Conservation (phyloP, 1,139 yeast genomes). For the Petasospora rhodanensis region DNA sequence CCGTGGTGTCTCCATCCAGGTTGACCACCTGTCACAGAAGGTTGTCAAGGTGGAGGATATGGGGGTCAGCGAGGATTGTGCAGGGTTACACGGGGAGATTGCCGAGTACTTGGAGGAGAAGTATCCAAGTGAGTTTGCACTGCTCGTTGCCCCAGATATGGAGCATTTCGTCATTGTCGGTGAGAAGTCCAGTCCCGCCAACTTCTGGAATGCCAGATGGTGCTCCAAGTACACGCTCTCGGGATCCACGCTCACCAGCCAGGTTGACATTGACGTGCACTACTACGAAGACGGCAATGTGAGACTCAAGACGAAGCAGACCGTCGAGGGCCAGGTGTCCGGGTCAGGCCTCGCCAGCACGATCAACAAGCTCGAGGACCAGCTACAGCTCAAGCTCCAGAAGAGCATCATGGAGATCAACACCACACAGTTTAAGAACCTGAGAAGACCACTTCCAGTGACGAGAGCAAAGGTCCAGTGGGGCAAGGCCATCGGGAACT, state of each 20-base stretch:
- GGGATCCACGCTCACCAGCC: slow-evolving; percentile 43
- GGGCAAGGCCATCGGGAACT: slow-evolving; percentile 91
- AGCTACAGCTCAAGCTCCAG: slow-evolving; percentile 56
- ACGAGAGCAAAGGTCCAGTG: slow-evolving; percentile 90
- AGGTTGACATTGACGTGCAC: slow-evolving; percentile 69
- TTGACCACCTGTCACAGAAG: slow-evolving; percentile 47
- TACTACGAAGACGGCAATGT: slow-evolving; percentile 97
- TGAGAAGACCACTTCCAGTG: slow-evolving; percentile 88
- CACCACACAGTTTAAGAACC: slow-evolving; percentile 73
- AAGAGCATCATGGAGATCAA: slow-evolving; percentile 67
- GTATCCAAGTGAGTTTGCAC: slow-evolving; percentile 40
- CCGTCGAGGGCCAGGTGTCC: slow-evolving; percentile 1
- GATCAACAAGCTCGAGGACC: slow-evolving; percentile 57
- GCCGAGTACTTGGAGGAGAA: slow-evolving; percentile 37
- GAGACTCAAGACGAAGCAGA: slow-evolving; percentile 42
- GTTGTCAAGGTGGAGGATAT: slow-evolving; percentile 50
- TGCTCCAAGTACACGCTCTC: slow-evolving; percentile 52
- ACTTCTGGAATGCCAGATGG: slow-evolving; percentile 93
- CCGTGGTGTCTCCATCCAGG: slow-evolving; percentile 48
- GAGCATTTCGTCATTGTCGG: slow-evolving; percentile 59
- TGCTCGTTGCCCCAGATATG: slow-evolving; percentile 34
- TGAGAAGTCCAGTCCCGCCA: slow-evolving; percentile 65
- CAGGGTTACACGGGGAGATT: slow-evolving; percentile 24
- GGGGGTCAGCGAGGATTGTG: slow-evolving; percentile 22
- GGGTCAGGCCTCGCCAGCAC: slow-evolving; percentile 16